Conservation (phyloP, 1,284 basidiomycete genomes). For the Sphagnurus paluster region DNA sequence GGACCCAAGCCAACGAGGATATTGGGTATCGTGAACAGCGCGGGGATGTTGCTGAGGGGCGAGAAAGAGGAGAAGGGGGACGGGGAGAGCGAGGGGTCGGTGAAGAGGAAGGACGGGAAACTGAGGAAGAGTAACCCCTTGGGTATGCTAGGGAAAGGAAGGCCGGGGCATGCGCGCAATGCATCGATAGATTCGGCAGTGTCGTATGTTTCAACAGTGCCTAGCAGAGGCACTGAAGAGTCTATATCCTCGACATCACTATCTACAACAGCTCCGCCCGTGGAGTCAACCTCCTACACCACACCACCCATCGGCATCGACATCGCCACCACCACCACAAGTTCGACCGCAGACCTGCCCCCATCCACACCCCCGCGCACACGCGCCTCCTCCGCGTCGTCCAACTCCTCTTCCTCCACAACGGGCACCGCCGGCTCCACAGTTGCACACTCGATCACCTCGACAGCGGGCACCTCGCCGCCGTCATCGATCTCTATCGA, state of each 20-base stretch:
- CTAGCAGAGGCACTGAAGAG: too few species aligned
- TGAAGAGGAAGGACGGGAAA: constrained; percentile 8
- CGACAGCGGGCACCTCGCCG: constrained; percentile 13
- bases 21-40: constrained; percentile 13
- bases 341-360: constrained; percentile 2
- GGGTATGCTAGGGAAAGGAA: neutral
- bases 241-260: constrained; percentile 4
- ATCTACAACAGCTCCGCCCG: neutral
- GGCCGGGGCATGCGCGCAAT: too few species aligned
- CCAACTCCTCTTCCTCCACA: constrained; percentile 10
- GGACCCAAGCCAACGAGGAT: too few species aligned
- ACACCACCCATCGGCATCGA: constrained; percentile 14
- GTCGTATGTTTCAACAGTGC: too few species aligned
- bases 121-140: neutral
- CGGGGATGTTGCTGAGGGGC: neutral
- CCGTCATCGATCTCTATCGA: constrained; percentile 9
- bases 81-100: neutral
- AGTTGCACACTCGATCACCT: constrained; percentile 17
- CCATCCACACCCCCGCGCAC: constrained; percentile 12
- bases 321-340: constrained; percentile 2
- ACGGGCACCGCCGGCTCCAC: constrained; percentile 9
- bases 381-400: constrained; percentile 18
- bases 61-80: neutral
- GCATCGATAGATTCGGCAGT: too few species aligned
- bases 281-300: neutral